Conservation (phyloP, 768 basidiomycete genomes). For the Hemileccinum impolitum region DNA sequence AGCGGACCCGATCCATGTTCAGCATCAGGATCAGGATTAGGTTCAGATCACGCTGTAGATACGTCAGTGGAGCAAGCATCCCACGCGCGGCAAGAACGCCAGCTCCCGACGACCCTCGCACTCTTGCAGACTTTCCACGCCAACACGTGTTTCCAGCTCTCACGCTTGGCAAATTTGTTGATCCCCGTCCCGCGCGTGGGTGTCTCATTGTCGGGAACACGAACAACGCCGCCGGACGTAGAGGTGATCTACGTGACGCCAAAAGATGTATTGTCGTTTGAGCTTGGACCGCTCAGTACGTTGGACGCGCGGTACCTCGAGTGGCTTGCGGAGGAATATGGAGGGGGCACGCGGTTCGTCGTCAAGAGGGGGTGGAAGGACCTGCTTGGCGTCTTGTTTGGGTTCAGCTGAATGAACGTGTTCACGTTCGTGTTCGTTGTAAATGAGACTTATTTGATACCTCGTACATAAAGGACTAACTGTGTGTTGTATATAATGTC, state of each 20-base stretch:
- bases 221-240: conserved; percentile 11
- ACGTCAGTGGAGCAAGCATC: conserved; percentile 3
- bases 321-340: conserved; percentile 72
- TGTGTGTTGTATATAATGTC: too few relatives aligned
- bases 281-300: conserved; percentile 69
- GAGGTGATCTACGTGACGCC: conserved; percentile 48
- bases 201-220: not conserved
- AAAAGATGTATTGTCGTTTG: conserved; percentile 63
- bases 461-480: too few relatives aligned
- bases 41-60: too few relatives aligned
- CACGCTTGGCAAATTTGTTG: conserved; percentile 36
- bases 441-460: too few relatives aligned
- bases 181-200: conserved; percentile 9
- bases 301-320: conserved; percentile 73
- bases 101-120: conserved; percentile 48
- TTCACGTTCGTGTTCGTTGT: not conserved
- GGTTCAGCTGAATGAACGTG: conserved; percentile 31
- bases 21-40: too few relatives aligned
- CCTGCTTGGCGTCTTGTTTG: conserved; percentile 41
- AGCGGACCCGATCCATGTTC: not conserved
- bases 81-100: conserved; percentile 34
- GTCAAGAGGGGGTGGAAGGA: conserved; percentile 49
- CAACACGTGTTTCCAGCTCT: conserved; percentile 56
- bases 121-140: conserved; percentile 68
- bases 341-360: conserved; percentile 37